Evolutionary conservation across 352 stramenopile species (phyloP).

Genomic region (Blastocystis sp.): DNA sequence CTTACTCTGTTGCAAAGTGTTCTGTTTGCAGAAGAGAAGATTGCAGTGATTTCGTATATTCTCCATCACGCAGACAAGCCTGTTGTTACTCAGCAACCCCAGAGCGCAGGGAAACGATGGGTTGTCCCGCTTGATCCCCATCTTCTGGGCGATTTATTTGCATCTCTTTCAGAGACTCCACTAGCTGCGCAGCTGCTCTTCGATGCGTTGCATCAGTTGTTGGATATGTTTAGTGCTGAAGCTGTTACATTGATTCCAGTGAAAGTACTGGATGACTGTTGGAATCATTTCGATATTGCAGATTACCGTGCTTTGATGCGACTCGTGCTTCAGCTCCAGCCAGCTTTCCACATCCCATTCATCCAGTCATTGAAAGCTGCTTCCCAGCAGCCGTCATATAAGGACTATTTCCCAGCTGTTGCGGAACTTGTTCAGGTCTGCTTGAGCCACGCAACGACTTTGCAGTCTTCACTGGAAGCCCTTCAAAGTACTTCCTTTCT

Average conservation of each 20-base stretch:
- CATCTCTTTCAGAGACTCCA: background rate
- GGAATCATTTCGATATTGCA: background rate
- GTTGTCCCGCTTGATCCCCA: background rate
- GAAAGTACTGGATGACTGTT: background rate
- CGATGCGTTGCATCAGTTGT: background rate
- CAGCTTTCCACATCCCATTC: background rate
- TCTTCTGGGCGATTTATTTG: background rate
- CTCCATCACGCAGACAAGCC: background rate
- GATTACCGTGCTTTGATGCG: background rate
- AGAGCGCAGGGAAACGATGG: background rate
- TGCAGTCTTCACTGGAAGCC: background rate
- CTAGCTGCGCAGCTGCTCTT: background rate
- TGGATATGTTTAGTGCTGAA: background rate
- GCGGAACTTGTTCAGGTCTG: background rate
- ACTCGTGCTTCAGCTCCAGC: background rate
- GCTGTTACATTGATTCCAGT: background rate
- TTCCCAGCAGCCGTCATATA: background rate
- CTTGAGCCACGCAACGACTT: background rate
- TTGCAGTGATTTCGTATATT: background rate
- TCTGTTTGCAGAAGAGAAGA: constrained; percentile 29
- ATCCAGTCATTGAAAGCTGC: background rate
- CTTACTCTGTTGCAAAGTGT: background rate
- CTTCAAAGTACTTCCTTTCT: background rate
- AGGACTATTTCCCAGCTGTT: background rate
- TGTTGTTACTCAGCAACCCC: background rate